Percentiles rank a stretch among this genome's conserved stretches.
Evolutionary conservation across 225 moss, liverwort and hornwort species (phyloP).

Genomic region (Straminergon stramineum): DNA sequence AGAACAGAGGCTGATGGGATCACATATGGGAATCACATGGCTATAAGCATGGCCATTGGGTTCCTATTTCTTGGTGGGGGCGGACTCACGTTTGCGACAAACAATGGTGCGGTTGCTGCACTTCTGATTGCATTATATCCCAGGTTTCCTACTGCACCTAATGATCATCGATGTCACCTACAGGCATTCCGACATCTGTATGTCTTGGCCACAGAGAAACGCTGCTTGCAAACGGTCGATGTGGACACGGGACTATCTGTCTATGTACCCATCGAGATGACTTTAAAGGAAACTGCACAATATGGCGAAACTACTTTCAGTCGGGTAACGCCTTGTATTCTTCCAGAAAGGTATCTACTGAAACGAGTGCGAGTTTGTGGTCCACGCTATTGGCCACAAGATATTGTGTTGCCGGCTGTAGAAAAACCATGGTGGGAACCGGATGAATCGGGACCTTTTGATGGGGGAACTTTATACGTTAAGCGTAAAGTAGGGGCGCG

Average conservation of each 20-base stretch:
- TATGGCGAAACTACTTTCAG: constrained; percentile 52
- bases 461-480: constrained; percentile 75
- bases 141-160: constrained; percentile 79
- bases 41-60: constrained; percentile 87
- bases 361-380: constrained; percentile 87
- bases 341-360: constrained; percentile 73
- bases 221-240: constrained; percentile 95
- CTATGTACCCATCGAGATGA: constrained; percentile 84
- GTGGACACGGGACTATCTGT: constrained; percentile 92
- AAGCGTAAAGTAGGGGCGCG: constrained; percentile 97
- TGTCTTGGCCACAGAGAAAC: constrained; percentile 87
- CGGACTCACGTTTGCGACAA: constrained; percentile 82
- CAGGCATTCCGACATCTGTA: constrained; percentile 97
- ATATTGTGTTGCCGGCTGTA: constrained; percentile 55
- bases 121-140: constrained; percentile 89
- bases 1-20: constrained; percentile 84
- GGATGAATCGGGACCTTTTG: constrained; percentile 76
- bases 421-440: constrained; percentile 87
- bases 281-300: constrained; percentile 47
- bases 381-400: constrained; percentile 97
- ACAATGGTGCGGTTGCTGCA: constrained; percentile 91
- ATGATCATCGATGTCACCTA: constrained; percentile 92
- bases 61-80: constrained; percentile 97
- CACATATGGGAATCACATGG: constrained; percentile 94
- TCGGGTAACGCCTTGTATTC: constrained; percentile 77